Percentiles rank a stretch among this genome's conserved stretches.
phyloP scores from a whole-genome alignment of 2,329 filamentous ascomycete species.

The Phyllachora maydis region DNA sequence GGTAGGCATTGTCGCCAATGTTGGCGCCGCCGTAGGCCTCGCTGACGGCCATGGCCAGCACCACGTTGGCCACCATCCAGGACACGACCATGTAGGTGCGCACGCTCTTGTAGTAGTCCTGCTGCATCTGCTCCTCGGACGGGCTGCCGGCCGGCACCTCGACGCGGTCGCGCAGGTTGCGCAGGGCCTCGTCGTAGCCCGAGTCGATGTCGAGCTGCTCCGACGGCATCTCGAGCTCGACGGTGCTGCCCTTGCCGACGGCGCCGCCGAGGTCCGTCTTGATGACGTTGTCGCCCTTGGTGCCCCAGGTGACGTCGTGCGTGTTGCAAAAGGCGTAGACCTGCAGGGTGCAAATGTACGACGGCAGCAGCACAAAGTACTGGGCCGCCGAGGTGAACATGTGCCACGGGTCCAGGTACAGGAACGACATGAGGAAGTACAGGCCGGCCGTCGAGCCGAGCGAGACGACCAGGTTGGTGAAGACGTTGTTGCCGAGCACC shows the following conservation, averaged over 20 bases:
- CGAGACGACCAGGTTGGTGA: constrained; percentile 86
- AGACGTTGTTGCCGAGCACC: constrained; percentile 62
- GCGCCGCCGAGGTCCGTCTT: constrained; percentile 84
- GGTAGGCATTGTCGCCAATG: constrained; percentile 70
- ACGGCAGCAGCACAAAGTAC: constrained; percentile 82
- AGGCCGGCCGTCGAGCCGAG: constrained; percentile 76
- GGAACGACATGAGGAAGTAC: constrained; percentile 89
- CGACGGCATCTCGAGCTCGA: constrained; percentile 92
- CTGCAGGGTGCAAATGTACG: constrained; percentile 91
- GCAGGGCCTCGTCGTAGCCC: constrained; percentile 89
- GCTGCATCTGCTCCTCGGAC: constrained; percentile 70
- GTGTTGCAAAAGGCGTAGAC: constrained; percentile 99
- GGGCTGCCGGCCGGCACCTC: constrained; percentile 46
- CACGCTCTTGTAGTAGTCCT: constrained; percentile 96
- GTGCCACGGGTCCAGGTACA: constrained; percentile 97
- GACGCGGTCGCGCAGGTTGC: constrained; percentile 83
- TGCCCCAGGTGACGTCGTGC: constrained; percentile 97
- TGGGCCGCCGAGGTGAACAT: constrained; percentile 85
- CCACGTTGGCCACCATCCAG: constrained; percentile 84
- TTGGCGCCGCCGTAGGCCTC: constrained; percentile 59
- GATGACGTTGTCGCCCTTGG: constrained; percentile 92
- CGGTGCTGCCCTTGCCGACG: constrained; percentile 49
- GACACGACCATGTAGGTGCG: constrained; percentile 93
- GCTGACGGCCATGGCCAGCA: constrained; percentile 80
- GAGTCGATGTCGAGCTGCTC: constrained; percentile 97